phyloP scores from a whole-genome alignment of 208 protist genomes.

The Tetramitus jugosus region DNA sequence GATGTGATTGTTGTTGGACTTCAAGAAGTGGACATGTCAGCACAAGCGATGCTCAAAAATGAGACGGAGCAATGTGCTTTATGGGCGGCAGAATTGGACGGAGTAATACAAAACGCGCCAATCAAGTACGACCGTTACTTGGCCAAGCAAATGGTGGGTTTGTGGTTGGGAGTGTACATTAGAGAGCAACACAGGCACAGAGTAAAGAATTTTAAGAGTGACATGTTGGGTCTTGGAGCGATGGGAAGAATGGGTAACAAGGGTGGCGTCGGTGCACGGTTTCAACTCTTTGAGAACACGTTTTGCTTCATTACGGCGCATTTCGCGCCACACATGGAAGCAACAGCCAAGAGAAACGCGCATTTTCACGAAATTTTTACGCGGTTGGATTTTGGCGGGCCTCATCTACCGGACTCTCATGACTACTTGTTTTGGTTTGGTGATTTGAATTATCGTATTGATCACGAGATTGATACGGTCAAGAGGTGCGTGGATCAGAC shows the following conservation, averaged over 20 bases:
- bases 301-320: conserved; percentile 26
- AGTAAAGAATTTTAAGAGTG: neutral
- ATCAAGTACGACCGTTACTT: neutral
- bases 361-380: conserved; percentile 27
- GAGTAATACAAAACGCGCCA: neutral
- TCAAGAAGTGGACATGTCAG: conserved; percentile 81
- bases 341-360: conserved; percentile 22
- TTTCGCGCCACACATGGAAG: conserved; percentile 25
- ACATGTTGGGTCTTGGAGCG: neutral
- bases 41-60: conserved; percentile 51
- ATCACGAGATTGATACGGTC: neutral
- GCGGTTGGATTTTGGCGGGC: neutral
- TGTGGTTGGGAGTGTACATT: conserved; percentile 18
- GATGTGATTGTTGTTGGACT: conserved; percentile 67
- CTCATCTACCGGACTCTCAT: neutral
- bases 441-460: conserved; percentile 77
- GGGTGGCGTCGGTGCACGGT: conserved; percentile 19
- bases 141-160: conserved; percentile 20
- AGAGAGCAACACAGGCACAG: neutral
- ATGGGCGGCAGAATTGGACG: conserved; percentile 8
- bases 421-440: conserved; percentile 78
- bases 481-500: neutral
- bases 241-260: conserved; percentile 28
- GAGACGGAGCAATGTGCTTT: neutral
- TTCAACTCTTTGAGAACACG: neutral